Base-by-base conservation (phyloP, 768 basidiomycete genomes). In the Podaxis sp. region DNA sequence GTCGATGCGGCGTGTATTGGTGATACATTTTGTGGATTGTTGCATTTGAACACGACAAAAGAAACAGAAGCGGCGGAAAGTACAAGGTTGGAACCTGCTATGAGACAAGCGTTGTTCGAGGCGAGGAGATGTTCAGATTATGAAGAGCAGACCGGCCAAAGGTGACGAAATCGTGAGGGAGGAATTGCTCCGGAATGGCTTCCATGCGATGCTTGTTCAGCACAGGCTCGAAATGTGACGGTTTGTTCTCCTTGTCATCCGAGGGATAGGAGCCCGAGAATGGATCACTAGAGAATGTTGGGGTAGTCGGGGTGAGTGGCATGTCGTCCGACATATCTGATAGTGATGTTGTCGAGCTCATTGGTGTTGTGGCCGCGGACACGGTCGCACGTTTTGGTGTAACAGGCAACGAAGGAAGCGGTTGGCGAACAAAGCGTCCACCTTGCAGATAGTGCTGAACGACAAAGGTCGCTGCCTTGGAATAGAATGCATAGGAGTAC, bases 401-500 rank as follows among this genome's bases (percentile, higher is more conserved):
- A 66, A 87, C 83, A 38, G 92, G 91, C 52, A 90, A 78, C 19
- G 85, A 69, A 17, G 74, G 65, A 22, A 77, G 67, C 1, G 76
- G 61, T 41, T 85, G 83, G 43, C 80, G 81, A 63, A 78, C 71
- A 72, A 90, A 93, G 57, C 86, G 89, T 49, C 88, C 88, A 55
- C 95, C 96, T 70, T 91, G 86, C 54, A 98, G 87, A 73, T 98
- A 99, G 77, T 88, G 94, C 73, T 98, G 93, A 38, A 95, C 88
- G 64, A 94, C 93, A 72, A 93, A 87, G 24, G 91, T 94, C 24
- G 96, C 95, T 0, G 95, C 94, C 77, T 95, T 96, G 54, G 93
- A 94, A 78, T 96, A 98, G 78, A 96, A 97, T 47, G 90, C 89
- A 69, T 93, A 95, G 4, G 96, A 96, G 78, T 99, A 98, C 79